Base-by-base conservation (phyloP, 1,139 yeast genomes). In the Zygosaccharomyces sapae region DNA sequence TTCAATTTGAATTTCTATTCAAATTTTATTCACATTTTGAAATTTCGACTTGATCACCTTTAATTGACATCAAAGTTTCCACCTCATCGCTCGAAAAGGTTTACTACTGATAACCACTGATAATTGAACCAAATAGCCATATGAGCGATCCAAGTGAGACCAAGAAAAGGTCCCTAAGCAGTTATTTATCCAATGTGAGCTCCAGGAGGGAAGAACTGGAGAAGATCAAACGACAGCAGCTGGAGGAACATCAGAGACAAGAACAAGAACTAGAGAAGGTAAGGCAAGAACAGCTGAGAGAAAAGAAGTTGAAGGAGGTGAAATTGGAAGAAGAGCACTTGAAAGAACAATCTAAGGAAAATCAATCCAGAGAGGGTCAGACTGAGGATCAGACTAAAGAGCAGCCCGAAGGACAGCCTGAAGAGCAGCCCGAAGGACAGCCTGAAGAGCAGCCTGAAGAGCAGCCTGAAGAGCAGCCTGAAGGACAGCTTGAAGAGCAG, bases 91-190 rank as follows among this genome's bases (percentile, higher is more conserved):
- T 10, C n/a, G 12, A 27, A 27, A 27, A 27, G 12, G 31, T 27
- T 27, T 9, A 27, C 31, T 27, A 7, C n/a, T 7, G 3, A 27
- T 9, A 27, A 27, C 31, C 31, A 27, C 31, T 12, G n/a, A 12
- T 27, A 10, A 27, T 10, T 12, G n/a, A 27, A 27, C 12, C 13
- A 27, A 27, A 27, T 27, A 27, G 12, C 12, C 31, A 27, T 10
- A 37, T 37, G 40, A 37, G 40, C 20, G 40, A 37, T 24, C 31
- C 40, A 16, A 37, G 29, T 19, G 40, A 37, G 18, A 37, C 40
- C 12, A 62, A 62, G 53, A 61, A 53, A 44, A 54, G 68, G 43
- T 63, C 69, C 1, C 52, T 67, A 38, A 62, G 70, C 37, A 66
- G 64, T 38, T 67, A 67, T 45, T 48, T 67, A 24, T 63, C 68